A percentile compares a stretch with the other conserved stretches of the same genome.
phyloP scores from a whole-genome alignment of 2,329 filamentous ascomycete genomes.

The Periconia sp. region DNA sequence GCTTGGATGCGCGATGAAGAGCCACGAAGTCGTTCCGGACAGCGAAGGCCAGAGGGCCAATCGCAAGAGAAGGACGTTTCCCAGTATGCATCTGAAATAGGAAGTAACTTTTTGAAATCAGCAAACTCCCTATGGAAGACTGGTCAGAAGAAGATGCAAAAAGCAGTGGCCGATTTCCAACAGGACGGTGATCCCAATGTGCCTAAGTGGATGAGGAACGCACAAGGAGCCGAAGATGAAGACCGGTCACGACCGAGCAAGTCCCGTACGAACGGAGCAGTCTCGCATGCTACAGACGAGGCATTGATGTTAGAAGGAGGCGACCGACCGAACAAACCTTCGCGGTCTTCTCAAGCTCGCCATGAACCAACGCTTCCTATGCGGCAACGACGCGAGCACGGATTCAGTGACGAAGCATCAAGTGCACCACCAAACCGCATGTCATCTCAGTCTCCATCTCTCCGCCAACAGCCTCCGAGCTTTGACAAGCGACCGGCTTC shows the following conservation, averaged over 20 bases:
- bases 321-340: conserved; percentile 58
- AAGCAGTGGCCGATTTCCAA: conserved; percentile 86
- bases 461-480: conserved; percentile 40
- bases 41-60: conserved; percentile 58
- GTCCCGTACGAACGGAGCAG: conserved; percentile 24
- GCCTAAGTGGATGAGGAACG: conserved; percentile 94
- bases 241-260: conserved; percentile 26
- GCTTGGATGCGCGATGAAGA: conserved; percentile 70
- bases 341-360: conserved; percentile 32
- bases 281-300: conserved; percentile 54
- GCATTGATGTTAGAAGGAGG: conserved; percentile 80
- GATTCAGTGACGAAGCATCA: conserved; percentile 6
- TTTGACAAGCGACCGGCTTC: conserved; percentile 54
- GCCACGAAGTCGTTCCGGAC: conserved; percentile 54
- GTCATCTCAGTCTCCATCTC: conserved; percentile 47
- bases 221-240: conserved; percentile 50
- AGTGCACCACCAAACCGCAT: conserved; percentile 45
- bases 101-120: conserved; percentile 86
- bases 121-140: conserved; percentile 96
- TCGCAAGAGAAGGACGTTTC: conserved; percentile 74
- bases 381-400: conserved; percentile 31
- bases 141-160: conserved; percentile 89
- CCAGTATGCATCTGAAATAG: conserved; percentile 81
- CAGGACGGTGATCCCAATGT: conserved; percentile 76
- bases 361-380: conserved; percentile 30